phyloP scores from a whole-genome alignment of 2,329 filamentous ascomycete species.

The Diaporthe citri region DNA sequence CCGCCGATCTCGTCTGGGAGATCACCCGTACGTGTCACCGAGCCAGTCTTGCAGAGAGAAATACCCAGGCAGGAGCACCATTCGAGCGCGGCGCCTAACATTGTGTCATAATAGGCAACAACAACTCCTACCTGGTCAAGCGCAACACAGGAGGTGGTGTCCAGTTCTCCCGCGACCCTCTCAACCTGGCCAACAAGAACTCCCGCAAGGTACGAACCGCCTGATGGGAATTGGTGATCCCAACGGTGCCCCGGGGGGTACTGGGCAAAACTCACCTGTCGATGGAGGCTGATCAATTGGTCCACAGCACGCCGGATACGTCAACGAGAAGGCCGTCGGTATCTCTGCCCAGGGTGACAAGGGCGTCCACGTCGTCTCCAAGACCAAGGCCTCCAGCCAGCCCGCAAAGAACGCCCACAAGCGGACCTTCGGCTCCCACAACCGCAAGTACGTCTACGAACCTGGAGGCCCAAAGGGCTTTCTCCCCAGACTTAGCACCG shows the following conservation, averaged over 20 bases:
- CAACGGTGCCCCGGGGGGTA: neutral
- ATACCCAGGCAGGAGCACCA: neutral
- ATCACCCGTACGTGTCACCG: conserved; percentile 79
- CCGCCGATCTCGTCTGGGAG: conserved; percentile 94
- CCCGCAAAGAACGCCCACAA: conserved; percentile 76
- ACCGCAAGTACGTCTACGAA: conserved; percentile 77
- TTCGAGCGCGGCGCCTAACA: conserved; percentile 31
- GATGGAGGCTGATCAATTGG: conserved; percentile 51
- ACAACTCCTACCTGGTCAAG: conserved; percentile 95
- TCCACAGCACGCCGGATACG: conserved; percentile 85
- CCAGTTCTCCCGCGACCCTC: conserved; percentile 92
- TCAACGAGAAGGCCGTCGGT: conserved; percentile 94
- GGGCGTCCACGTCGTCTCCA: conserved; percentile 84
- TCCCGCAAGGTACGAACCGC: conserved; percentile 80
- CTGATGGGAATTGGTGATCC: neutral
- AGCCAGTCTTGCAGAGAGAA: neutral
- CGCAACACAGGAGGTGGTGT: conserved; percentile 82
- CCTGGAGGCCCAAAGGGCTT: neutral
- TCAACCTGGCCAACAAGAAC: conserved; percentile 94
- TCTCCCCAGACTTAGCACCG: neutral
- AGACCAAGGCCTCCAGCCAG: conserved; percentile 81
- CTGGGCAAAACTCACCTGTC: neutral
- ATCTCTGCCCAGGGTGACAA: conserved; percentile 82
- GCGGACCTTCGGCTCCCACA: conserved; percentile 78
- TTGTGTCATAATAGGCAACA: conserved; percentile 75